Evolutionary conservation across 176 grass and related monocot genomes (phyloP).

Genomic region (Metroxylon sagu): DNA sequence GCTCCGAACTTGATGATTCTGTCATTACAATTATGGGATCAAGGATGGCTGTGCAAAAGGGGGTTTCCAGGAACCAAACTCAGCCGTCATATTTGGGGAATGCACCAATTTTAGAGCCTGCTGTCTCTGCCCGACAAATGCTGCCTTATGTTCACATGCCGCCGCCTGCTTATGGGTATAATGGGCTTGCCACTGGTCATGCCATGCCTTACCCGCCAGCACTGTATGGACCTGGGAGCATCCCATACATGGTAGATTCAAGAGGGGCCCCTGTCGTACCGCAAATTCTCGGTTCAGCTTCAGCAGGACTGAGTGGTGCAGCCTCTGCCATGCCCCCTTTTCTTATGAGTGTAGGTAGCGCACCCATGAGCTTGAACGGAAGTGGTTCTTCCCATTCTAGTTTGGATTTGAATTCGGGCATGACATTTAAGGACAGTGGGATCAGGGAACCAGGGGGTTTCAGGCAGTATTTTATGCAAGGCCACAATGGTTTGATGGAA

Average conservation of each 20-base stretch:
- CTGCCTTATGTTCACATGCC: conserved; percentile 25
- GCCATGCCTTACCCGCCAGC: neutral
- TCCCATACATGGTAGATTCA: conserved; percentile 4
- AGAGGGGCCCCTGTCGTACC: neutral
- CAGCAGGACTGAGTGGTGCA: neutral
- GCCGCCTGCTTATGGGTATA: conserved; percentile 21
- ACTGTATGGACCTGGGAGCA: neutral
- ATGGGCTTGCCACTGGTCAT: neutral
- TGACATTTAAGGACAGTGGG: neutral
- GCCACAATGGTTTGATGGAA: neutral
- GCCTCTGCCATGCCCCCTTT: neutral
- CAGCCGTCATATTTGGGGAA: conserved; percentile 32
- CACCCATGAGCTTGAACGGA: neutral
- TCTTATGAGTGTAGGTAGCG: neutral
- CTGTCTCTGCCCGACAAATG: conserved; percentile 14
- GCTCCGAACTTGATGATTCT: conserved; percentile 16
- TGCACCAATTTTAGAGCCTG: conserved; percentile 22
- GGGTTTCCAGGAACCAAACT: conserved; percentile 24
- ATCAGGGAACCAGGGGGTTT: neutral
- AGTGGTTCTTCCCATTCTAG: neutral
- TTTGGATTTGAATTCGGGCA: conserved; percentile 9
- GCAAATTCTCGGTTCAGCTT: neutral
- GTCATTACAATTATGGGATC: conserved; percentile 51
- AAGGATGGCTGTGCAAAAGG: conserved; percentile 29
- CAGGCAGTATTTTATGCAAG: neutral